A percentile compares a stretch with the other conserved stretches of the same genome.
These are phyloP conservation scores for Coemansia sp. DNA, from an alignment of 192 early-diverging fungal species.

Conservation along the genomic window DNA sequence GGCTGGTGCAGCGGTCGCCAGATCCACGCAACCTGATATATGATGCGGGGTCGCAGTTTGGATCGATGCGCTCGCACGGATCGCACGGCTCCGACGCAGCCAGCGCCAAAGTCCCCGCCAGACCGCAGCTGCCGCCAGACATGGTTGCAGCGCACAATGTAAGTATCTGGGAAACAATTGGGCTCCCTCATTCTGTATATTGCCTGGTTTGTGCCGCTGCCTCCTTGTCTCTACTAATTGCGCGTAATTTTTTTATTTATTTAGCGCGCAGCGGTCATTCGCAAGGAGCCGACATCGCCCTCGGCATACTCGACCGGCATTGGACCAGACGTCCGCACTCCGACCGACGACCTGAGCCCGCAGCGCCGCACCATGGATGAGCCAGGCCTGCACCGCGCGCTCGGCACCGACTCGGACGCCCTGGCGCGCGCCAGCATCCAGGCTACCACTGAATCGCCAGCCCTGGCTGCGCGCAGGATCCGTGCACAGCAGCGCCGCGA, in stretches of 20 bases:
- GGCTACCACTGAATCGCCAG: constrained; percentile 25
- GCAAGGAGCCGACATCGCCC: not conserved
- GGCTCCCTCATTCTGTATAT: not conserved
- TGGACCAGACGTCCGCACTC: not conserved
- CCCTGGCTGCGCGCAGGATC: constrained; percentile 1
- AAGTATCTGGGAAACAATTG: not conserved
- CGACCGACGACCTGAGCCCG: not conserved
- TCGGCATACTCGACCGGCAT: not conserved
- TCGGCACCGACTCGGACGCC: constrained; percentile 22
- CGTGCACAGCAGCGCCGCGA: not conserved
- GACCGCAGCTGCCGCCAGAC: not conserved
- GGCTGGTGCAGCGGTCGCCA: constrained; percentile 39
- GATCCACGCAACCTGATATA: constrained; percentile 51
- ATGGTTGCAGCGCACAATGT: not conserved
- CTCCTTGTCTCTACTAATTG: not conserved
- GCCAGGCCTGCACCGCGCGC: constrained; percentile 3
- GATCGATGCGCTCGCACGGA: constrained; percentile 39
- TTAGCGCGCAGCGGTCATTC: not conserved
- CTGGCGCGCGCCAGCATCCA: constrained; percentile 30
- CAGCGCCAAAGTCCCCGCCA: not conserved
- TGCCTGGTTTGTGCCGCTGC: not conserved
- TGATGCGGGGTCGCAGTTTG: constrained; percentile 47
- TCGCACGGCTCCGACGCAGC: constrained; percentile 7
- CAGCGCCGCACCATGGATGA: constrained; percentile 2
- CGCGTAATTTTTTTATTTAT: not conserved